Conservation (phyloP, 805 yeast species). For the Wickerhamomyces strasburgensis region DNA sequence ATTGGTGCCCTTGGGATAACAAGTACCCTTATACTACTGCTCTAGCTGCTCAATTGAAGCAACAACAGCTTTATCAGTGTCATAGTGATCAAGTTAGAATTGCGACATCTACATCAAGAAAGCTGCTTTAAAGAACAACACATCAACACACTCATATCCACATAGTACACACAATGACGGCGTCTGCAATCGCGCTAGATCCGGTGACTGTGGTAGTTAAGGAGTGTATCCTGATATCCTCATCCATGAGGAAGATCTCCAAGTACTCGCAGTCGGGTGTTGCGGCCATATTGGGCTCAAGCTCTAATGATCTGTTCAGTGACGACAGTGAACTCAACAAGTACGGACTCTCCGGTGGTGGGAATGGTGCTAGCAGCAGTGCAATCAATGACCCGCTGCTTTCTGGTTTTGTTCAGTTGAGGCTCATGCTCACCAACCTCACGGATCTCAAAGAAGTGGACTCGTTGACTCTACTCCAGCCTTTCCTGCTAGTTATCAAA, state of each 20-base stretch:
- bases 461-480: conserved; percentile 71
- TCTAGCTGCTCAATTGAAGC: too few relatives aligned
- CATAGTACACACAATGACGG: too few relatives aligned
- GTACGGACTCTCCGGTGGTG: conserved; percentile 15
- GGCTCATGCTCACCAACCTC: conserved; percentile 61
- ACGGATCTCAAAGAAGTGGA: conserved; percentile 53
- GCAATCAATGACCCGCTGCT: conserved; percentile 56
- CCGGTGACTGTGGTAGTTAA: conserved; percentile 79
- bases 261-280: conserved; percentile 75
- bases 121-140: too few relatives aligned
- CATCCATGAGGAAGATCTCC: conserved; percentile 85
- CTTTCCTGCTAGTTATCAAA: conserved; percentile 78
- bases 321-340: conserved; percentile 35
- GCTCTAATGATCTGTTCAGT: conserved; percentile 44
- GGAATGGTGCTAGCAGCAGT: conserved; percentile 10
- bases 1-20: too few relatives aligned
- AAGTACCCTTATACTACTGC: too few relatives aligned
- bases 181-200: conserved; percentile 56
- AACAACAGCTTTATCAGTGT: too few relatives aligned
- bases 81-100: too few relatives aligned
- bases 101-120: too few relatives aligned
- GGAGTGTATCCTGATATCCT: conserved; percentile 81
- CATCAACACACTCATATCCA: too few relatives aligned
- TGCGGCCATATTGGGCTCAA: conserved; percentile 76
- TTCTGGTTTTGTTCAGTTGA: conserved; percentile 72